A percentile compares a stretch with the other conserved stretches of the same genome.
These are phyloP conservation scores for Ceriops decandra DNA, from an alignment of 345 rosid genomes.

Conservation along the genomic window DNA sequence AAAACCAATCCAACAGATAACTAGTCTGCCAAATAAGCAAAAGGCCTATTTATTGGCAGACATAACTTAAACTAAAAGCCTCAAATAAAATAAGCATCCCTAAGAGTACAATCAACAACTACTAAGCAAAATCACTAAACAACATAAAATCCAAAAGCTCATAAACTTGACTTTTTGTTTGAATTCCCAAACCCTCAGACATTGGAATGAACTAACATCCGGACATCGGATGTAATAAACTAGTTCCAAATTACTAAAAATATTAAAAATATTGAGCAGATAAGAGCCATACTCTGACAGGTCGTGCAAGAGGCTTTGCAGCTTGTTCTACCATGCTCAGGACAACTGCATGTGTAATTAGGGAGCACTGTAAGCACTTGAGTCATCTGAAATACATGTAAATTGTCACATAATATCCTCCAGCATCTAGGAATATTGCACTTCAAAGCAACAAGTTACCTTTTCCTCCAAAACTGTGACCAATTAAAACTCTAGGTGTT, in stretches of 20 bases:
- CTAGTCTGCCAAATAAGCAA: too few species aligned
- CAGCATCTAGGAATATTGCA: neutral
- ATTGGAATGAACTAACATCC: neutral
- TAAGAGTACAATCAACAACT: too few species aligned
- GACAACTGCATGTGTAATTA: slow-evolving; percentile 54
- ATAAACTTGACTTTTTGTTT: neutral
- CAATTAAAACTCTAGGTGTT: slow-evolving; percentile 85
- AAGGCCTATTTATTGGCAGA: too few species aligned
- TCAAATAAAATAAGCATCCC: too few species aligned
- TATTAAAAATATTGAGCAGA: slow-evolving; percentile 7
- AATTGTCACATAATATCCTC: neutral
- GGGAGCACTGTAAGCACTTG: slow-evolving; percentile 22
- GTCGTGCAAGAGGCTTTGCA: slow-evolving; percentile 95
- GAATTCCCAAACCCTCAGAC: neutral
- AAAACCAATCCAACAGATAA: too few species aligned
- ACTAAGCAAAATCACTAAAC: neutral
- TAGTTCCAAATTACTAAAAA: slow-evolving; percentile 11
- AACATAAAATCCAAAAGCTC: neutral
- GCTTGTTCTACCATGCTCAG: slow-evolving; percentile 97
- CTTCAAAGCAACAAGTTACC: slow-evolving; percentile 34
- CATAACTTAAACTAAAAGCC: too few species aligned
- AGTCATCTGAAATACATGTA: slow-evolving; percentile 18
- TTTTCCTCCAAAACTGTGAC: slow-evolving; percentile 99
- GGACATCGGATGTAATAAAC: slow-evolving; percentile 8
- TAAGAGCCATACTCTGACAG: slow-evolving; percentile 59